These are phyloP conservation scores for Fusarium pilosicola DNA, from an alignment of 2,329 filamentous ascomycete species.

Conservation along the genomic window DNA sequence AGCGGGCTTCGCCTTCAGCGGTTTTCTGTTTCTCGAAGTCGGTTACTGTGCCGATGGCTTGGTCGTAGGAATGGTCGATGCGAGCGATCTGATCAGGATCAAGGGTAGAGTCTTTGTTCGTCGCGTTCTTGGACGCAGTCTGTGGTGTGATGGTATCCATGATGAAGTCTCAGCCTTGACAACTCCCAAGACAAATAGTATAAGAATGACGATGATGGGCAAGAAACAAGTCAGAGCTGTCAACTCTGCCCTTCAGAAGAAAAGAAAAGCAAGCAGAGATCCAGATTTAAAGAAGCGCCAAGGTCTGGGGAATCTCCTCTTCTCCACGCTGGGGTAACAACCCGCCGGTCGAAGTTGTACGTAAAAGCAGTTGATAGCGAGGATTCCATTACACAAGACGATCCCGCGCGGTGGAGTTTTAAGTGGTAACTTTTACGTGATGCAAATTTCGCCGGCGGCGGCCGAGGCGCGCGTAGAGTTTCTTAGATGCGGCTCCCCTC, in stretches of 20 bases:
- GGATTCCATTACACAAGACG: constrained; percentile 16
- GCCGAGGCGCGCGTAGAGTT: constrained; percentile 10
- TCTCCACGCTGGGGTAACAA: constrained; percentile 4
- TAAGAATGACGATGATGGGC: neutral
- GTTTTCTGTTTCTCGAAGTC: constrained; percentile 41
- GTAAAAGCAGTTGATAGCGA: constrained; percentile 16
- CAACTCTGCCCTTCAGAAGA: neutral
- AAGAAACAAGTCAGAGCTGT: neutral
- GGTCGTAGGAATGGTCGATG: constrained; percentile 30
- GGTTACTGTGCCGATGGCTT: constrained; percentile 35
- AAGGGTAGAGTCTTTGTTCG: neutral
- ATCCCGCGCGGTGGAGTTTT: neutral
- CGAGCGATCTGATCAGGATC: constrained; percentile 11
- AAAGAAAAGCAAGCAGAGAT: neutral
- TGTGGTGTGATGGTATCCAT: constrained; percentile 3
- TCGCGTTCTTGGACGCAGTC: neutral
- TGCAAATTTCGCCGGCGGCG: neutral
- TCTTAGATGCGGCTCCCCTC: constrained; percentile 15
- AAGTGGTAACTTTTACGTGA: constrained; percentile 21
- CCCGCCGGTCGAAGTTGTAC: neutral
- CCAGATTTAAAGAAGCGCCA: neutral
- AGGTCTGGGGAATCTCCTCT: constrained; percentile 18
- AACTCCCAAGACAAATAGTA: neutral
- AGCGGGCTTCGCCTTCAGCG: constrained; percentile 32
- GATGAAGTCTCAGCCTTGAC: neutral